A percentile compares a stretch with the other conserved stretches of the same genome.
Conservation (phyloP, 148 eudicot genomes). For the Bassia scoparia region DNA sequence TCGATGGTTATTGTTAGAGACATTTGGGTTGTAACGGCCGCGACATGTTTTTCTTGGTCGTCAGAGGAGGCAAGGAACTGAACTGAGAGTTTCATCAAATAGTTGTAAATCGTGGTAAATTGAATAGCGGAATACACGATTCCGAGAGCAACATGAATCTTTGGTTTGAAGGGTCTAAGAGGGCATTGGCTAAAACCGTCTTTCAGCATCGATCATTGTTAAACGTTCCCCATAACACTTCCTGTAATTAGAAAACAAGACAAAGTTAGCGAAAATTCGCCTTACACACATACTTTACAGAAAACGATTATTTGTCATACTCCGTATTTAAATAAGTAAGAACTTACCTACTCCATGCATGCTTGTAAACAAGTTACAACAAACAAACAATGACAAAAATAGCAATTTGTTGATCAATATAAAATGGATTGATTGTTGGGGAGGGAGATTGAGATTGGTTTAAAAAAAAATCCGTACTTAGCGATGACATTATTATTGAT, state of each 20-base stretch:
- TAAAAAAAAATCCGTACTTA: no score
- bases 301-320: no score
- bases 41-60: slow-evolving; percentile 41
- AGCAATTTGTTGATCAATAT: no score
- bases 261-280: no score
- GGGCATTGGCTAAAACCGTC: slow-evolving; percentile 68
- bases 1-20: slow-evolving; percentile 34
- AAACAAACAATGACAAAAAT: no score
- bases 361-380: no score
- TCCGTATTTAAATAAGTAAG: no score
- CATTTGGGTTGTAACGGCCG: slow-evolving; percentile 66
- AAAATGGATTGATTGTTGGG: no score
- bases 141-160: slow-evolving; percentile 69
- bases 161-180: slow-evolving; percentile 55
- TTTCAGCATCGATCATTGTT: slow-evolving; percentile 70
- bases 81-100: slow-evolving; percentile 39
- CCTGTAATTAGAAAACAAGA: slow-evolving; percentile 32
- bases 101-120: slow-evolving; percentile 54
- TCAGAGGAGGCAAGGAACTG: slow-evolving; percentile 50
- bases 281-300: no score
- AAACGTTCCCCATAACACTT: slow-evolving; percentile 59
- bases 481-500: no score
- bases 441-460: no score
- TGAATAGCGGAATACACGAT: slow-evolving; percentile 73
- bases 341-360: no score